These are phyloP conservation scores for Metschnikowia vanudenii DNA, from an alignment of 805 yeast genomes.

Conservation along the genomic window DNA sequence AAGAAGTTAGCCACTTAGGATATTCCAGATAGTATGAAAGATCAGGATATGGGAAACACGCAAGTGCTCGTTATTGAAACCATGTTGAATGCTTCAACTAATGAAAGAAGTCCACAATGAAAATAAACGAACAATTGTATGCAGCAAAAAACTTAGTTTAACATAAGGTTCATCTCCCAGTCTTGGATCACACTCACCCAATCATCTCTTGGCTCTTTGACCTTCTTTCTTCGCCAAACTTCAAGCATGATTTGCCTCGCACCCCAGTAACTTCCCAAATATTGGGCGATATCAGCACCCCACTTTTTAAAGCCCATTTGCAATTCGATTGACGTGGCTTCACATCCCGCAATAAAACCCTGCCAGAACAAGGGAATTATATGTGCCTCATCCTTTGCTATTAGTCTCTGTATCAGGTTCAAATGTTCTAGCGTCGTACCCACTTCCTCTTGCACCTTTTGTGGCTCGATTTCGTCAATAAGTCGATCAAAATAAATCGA, in stretches of 20 bases:
- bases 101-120: no score
- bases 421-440: conserved; percentile 60
- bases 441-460: conserved; percentile 60
- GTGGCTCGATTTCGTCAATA: conserved; percentile 54
- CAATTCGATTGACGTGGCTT: conserved; percentile 55
- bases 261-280: conserved; percentile 76
- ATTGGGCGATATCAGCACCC: conserved; percentile 61
- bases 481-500: conserved; percentile 69
- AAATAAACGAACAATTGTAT: no score
- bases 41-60: no score
- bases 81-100: no score
- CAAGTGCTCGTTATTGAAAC: no score
- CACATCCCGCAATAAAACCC: conserved; percentile 86
- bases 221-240: conserved; percentile 74
- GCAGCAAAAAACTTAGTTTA: conserved; percentile 39
- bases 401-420: conserved; percentile 57
- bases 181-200: conserved; percentile 81
- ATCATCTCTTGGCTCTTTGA: conserved; percentile 55
- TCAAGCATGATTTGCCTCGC: conserved; percentile 83
- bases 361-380: conserved; percentile 84
- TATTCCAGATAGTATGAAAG: no score
- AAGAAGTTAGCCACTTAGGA: no score
- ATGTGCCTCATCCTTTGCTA: conserved; percentile 53
- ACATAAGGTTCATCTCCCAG: conserved; percentile 84
- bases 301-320: conserved; percentile 70